Conservation (phyloP, 805 yeast genomes). For the Pichia manshurica region DNA sequence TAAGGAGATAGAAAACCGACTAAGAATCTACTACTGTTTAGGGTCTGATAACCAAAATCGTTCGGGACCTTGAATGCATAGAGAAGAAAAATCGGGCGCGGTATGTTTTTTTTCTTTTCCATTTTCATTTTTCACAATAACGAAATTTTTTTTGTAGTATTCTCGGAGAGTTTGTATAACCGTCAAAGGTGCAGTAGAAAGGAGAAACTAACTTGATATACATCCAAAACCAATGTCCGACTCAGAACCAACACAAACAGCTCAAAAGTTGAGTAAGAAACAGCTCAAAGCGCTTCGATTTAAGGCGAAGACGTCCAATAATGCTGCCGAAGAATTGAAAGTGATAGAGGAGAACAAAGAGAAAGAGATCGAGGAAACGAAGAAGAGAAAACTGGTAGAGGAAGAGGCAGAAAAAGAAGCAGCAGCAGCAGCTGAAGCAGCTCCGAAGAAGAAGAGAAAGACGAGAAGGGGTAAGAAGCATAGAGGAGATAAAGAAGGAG, state of each 20-base stretch:
- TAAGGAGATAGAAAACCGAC: too few species aligned
- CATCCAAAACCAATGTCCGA: too few species aligned
- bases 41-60: too few species aligned
- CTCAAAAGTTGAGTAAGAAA: constrained; percentile 54
- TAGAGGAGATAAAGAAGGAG: constrained; percentile 37
- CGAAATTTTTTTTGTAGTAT: not conserved
- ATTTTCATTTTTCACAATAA: constrained; percentile 1
- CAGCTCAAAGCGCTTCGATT: constrained; percentile 60
- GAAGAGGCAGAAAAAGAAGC: constrained; percentile 23
- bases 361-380: constrained; percentile 4
- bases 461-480: constrained; percentile 77
- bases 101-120: constrained; percentile 1
- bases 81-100: constrained; percentile 7
- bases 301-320: constrained; percentile 34
- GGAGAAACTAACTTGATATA: too few species aligned
- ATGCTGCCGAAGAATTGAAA: constrained; percentile 32
- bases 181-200: too few species aligned
- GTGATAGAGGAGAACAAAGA: constrained; percentile 20
- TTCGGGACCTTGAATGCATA: too few species aligned
- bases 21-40: too few species aligned
- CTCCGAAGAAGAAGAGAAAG: constrained; percentile 58
- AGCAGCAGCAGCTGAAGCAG: constrained; percentile 24
- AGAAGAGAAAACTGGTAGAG: constrained; percentile 25
- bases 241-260: constrained; percentile 4
- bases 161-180: too few species aligned